phyloP scores from a whole-genome alignment of 2,329 filamentous ascomycete species.

The Trichoderma endophyticum region DNA sequence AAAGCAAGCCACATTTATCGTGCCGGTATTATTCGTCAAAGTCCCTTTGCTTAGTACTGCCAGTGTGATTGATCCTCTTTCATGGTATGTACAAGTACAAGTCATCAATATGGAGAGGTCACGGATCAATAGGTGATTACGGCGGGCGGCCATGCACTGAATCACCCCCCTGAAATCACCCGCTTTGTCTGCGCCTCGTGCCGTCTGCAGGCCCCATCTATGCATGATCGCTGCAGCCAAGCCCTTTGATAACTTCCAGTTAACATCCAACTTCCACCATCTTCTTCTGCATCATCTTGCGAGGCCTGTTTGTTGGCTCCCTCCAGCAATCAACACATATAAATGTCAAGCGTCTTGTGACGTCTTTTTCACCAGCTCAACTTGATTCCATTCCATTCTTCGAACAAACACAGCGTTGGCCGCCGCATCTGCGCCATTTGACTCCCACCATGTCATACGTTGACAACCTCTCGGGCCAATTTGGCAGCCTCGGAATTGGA shows the following conservation, averaged over 20 bases:
- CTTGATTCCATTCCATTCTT: background rate
- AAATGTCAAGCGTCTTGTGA: background rate
- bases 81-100: background rate
- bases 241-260: background rate
- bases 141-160: background rate
- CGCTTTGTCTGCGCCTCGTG: slow-evolving; percentile 14
- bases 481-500: slow-evolving; percentile 10
- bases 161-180: background rate
- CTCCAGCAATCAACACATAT: background rate
- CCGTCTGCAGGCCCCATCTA: background rate
- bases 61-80: background rate
- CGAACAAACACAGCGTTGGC: background rate
- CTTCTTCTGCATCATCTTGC: background rate
- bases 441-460: slow-evolving; percentile 5
- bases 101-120: background rate
- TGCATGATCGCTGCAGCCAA: background rate
- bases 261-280: background rate
- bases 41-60: background rate
- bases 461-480: slow-evolving; percentile 6
- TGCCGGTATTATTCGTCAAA: background rate
- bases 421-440: background rate
- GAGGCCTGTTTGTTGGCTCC: background rate
- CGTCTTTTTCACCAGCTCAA: background rate
- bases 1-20: background rate
- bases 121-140: background rate